A percentile compares a stretch with the other conserved stretches of the same genome.
Conservation (phyloP, 2,329 filamentous ascomycete species). For the Seiridium cupressi region DNA sequence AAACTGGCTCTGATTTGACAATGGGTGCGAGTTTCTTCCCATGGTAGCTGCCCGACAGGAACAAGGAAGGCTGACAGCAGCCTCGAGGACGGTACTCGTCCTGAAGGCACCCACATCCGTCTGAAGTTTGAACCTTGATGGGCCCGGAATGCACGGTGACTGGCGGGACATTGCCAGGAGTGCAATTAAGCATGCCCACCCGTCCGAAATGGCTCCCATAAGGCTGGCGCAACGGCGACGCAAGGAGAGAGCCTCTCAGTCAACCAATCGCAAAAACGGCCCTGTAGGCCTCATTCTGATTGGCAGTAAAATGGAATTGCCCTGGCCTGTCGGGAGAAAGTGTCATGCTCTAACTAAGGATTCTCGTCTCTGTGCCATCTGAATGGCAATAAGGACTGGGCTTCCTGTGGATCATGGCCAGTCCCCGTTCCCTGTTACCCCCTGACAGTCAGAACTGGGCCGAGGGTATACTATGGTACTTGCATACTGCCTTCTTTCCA, state of each 20-base stretch:
- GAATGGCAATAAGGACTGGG: neutral
- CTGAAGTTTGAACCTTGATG: neutral
- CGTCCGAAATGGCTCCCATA: neutral
- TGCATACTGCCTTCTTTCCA: neutral
- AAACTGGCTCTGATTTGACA: neutral
- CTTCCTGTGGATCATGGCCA: constrained; percentile 1
- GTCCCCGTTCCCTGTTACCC: neutral
- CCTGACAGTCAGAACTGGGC: neutral
- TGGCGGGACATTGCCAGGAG: constrained; percentile 14
- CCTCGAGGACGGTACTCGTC: constrained; percentile 15
- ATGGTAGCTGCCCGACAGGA: constrained; percentile 19
- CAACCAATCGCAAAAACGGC: constrained; percentile 23
- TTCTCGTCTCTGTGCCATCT: neutral
- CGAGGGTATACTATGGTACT: neutral
- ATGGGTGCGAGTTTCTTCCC: constrained; percentile 10
- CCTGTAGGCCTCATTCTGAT: constrained; percentile 18
- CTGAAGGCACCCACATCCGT: constrained; percentile 12
- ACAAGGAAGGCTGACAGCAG: constrained; percentile 16
- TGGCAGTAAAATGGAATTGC: constrained; percentile 19
- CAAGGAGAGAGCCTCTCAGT: neutral
- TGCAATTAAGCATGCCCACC: constrained; percentile 12
- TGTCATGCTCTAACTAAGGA: neutral
- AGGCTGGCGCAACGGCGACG: constrained; percentile 11
- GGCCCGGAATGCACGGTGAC: constrained; percentile 14
- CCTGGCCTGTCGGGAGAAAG: constrained; percentile 16